phyloP scores from a whole-genome alignment of 306 rosid genomes.

The Cucurbita moschata region DNA sequence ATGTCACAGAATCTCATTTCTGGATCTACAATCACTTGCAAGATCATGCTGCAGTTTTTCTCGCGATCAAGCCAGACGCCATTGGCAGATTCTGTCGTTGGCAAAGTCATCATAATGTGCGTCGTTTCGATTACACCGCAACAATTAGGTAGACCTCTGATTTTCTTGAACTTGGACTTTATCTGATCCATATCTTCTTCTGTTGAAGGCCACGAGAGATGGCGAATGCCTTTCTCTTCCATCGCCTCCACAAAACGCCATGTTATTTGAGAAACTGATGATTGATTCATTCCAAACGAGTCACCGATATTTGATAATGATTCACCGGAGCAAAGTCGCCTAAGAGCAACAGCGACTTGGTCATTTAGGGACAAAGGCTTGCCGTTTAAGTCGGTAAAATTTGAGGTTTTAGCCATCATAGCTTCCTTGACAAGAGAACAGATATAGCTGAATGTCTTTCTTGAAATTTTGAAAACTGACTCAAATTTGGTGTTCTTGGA shows the following conservation, averaged over 20 bases:
- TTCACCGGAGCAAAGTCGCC: constrained; percentile 86
- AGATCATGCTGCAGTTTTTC: constrained; percentile 79
- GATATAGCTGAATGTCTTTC: constrained; percentile 69
- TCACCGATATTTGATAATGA: constrained; percentile 59
- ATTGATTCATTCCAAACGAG: constrained; percentile 51
- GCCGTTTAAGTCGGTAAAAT: constrained; percentile 30
- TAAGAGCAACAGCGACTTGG: constrained; percentile 79
- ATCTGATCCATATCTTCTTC: constrained; percentile 47
- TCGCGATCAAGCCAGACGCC: constrained; percentile 64
- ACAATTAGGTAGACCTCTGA: constrained; percentile 62
- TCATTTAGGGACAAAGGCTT: constrained; percentile 50
- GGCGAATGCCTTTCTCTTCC: constrained; percentile 75
- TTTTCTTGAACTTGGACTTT: constrained; percentile 54
- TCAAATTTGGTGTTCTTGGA: constrained; percentile 46
- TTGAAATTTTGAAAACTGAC: constrained; percentile 61
- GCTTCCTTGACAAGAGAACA: constrained; percentile 69
- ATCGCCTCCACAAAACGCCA: constrained; percentile 84
- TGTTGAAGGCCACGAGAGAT: constrained; percentile 69
- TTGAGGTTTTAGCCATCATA: constrained; percentile 45
- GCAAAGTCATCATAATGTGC: constrained; percentile 77
- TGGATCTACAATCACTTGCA: constrained; percentile 79
- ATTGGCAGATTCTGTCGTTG: constrained; percentile 28
- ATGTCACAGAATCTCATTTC: constrained; percentile 62
- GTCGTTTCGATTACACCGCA: constrained; percentile 79
- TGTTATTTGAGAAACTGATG: constrained; percentile 76